Evolutionary conservation across 2,329 filamentous ascomycete species (phyloP), one percentile per base, ranked within the genome.

Genomic region (Diplodia sapinea): DNA sequence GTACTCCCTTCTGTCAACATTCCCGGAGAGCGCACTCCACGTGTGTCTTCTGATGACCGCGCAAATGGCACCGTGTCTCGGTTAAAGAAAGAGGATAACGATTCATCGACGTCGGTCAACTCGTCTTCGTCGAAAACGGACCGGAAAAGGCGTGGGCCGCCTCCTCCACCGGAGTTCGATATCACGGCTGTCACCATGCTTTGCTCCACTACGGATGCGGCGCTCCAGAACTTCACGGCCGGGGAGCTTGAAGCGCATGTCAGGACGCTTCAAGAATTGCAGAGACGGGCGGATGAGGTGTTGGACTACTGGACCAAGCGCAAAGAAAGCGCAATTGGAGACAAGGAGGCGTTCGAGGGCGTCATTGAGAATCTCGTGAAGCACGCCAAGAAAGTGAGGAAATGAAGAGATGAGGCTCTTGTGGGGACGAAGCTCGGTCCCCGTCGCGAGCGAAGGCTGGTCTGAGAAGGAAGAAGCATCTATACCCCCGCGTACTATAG

Each of bases 291-390:
- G 3, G 91, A 89, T 66, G 87, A 92, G 68, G 88, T 94, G 49
- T 82, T 97, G 64, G 91, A 93, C 71, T 96, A 94, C 77, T 98
- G 94, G 94, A 86, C 92, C 72, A 91, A 92, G 82, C 84, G 89
- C 73, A 90, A 91, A 65, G 94, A 97, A 76, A 93, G 93, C 72
- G 92, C 94, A 73, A 82, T 96, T 71, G 92, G 92, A 50, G 94
- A 98, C 76, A 90, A 95, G 72, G 94, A 97, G 77, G 92, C 93
- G 2, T 95, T 97, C 77, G 94, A 98, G 77, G 93, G 93, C 0
- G 94, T 98, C 17, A 97, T 98, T 84, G 94, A 97, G 81, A 97
- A 97, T 78, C 79, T 98, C 71, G 94, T 97, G 52, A 95, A 93
- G 78, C 93, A 96, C 81, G 93, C 93, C 61, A 86, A 93, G 77